A percentile compares a stretch with the other conserved stretches of the same genome.
phyloP scores from a whole-genome alignment of 257 asterid species.

The Echites panduratus region DNA sequence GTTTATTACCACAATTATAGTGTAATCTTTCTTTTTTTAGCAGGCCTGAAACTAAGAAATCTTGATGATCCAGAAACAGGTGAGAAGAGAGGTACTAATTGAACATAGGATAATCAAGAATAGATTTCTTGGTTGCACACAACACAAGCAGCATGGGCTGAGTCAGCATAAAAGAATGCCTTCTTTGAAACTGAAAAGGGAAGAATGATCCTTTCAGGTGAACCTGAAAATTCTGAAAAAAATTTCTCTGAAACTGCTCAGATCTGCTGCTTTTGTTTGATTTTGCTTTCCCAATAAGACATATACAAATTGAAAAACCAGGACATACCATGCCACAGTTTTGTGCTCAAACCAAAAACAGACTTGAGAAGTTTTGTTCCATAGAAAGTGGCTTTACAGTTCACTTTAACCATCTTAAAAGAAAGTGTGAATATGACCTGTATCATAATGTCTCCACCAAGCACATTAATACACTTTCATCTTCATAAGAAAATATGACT shows the following conservation, averaged over 20 bases:
- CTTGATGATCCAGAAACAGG: conserved; percentile 14
- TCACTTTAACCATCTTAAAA: conserved; percentile 18
- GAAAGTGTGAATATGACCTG: conserved; percentile 22
- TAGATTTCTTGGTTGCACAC: background rate
- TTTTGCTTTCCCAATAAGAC: conserved; percentile 21
- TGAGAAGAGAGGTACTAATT: conserved; percentile 9
- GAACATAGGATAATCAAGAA: background rate
- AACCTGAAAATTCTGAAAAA: conserved; percentile 9
- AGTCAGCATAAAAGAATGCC: conserved; percentile 23
- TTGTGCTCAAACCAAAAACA: conserved; percentile 18
- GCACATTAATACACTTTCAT: conserved; percentile 13
- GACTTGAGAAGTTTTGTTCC: conserved; percentile 20
- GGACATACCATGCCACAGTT: conserved; percentile 17
- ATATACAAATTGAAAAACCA: conserved; percentile 19
- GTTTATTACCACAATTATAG: conserved; percentile 14
- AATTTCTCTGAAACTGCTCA: background rate
- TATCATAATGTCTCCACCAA: conserved; percentile 23
- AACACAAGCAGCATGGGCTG: background rate
- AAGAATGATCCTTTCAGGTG: conserved; percentile 6
- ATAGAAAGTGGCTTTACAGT: conserved; percentile 40
- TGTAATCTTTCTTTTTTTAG: conserved; percentile 13
- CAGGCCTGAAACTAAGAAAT: conserved; percentile 20
- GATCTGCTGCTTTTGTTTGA: background rate
- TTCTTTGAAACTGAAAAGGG: conserved; percentile 10
- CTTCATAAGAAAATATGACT: conserved; percentile 14